phyloP scores from a whole-genome alignment of 768 basidiomycete genomes.

The Flagelloscypha sp. region DNA sequence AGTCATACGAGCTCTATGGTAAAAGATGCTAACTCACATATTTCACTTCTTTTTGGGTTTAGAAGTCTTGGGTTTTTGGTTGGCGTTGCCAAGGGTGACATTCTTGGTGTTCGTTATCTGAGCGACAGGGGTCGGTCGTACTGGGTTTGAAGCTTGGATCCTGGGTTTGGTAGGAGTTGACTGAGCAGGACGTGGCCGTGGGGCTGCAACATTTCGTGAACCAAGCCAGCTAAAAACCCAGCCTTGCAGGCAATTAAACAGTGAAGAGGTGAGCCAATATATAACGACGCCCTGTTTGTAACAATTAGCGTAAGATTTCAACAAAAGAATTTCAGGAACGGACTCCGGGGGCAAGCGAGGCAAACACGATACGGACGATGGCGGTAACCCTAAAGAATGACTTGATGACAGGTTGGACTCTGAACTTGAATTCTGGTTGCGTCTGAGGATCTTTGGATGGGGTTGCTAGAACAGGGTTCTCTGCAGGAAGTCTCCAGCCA shows the following conservation, averaged over 20 bases:
- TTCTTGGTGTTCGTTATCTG: no score
- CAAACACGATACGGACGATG: slow-evolving; percentile 58
- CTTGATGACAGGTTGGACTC: slow-evolving; percentile 38
- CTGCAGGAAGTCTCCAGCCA: slow-evolving; percentile 60
- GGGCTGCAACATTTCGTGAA: slow-evolving; percentile 31
- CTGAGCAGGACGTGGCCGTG: slow-evolving; percentile 11
- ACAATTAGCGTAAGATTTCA: slow-evolving; percentile 6
- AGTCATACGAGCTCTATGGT: no score
- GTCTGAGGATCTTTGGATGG: slow-evolving; percentile 38
- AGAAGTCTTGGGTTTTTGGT: no score
- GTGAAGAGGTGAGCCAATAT: slow-evolving; percentile 74
- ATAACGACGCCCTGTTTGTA: slow-evolving; percentile 49
- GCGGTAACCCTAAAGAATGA: slow-evolving; percentile 47
- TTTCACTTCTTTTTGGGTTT: no score
- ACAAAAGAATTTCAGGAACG: slow-evolving; percentile 1
- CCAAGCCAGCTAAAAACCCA: slow-evolving; percentile 67
- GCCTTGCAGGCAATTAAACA: slow-evolving; percentile 66
- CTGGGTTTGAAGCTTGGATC: slow-evolving; percentile 36
- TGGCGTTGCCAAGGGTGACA: no score
- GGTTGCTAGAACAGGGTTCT: slow-evolving; percentile 33
- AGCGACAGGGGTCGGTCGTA: neutral
- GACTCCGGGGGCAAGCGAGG: slow-evolving; percentile 67
- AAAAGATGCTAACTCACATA: no score
- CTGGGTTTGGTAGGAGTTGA: slow-evolving; percentile 25
- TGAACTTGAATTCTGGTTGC: slow-evolving; percentile 14